Evolutionary conservation across 1,139 yeast species (phyloP), one percentile per base, ranked within the genome.

Genomic region (Eremothecium sinecaudum): DNA sequence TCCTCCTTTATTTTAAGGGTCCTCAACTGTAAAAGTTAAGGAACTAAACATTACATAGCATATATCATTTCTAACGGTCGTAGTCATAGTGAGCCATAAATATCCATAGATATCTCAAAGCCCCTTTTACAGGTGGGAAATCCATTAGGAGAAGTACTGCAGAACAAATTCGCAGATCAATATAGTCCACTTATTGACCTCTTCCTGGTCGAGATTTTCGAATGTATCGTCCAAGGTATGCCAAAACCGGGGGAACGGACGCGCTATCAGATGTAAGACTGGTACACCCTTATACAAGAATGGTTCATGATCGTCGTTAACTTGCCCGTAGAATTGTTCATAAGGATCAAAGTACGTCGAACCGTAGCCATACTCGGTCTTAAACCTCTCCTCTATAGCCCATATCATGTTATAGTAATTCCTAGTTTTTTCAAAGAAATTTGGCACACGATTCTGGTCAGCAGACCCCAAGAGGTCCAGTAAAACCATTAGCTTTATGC

Each of bases 261-360:
- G 40, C 1, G 79, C 75, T 14, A 73, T 71, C 35, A 72, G 43
- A 45, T 73, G 79, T 33, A 73, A 44, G 4, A 69, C 53, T 1
- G 69, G 68, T 0, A 71, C 69, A 0, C 72, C 73, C 4, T 59
- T 52, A 14, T 53, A 46, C 33, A 63, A 46, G 47, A 69, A 73
- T 1, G 78, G 79, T 8, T 66, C 42, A 43, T 73, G 79, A 41
- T 73, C 79, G 44, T 73, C 79, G 9, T 61, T 70, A 31, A 73
- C 60, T 13, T 17, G 23, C 15, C 28, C 14, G 7, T 18, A 40
- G 38, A 0, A 63, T 61, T 2, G 53, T 5, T 3, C 6, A 16
- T n/a, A 17, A 4, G 42, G 44, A 36, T 36, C 5, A 27, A 17
- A 25, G 48, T 53, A 2, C 31, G 36, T 5, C 38, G 45, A 25